Evolutionary conservation across 2,329 filamentous ascomycete genomes (phyloP).

Genomic region (Neoscytalidium dimidiatum): DNA sequence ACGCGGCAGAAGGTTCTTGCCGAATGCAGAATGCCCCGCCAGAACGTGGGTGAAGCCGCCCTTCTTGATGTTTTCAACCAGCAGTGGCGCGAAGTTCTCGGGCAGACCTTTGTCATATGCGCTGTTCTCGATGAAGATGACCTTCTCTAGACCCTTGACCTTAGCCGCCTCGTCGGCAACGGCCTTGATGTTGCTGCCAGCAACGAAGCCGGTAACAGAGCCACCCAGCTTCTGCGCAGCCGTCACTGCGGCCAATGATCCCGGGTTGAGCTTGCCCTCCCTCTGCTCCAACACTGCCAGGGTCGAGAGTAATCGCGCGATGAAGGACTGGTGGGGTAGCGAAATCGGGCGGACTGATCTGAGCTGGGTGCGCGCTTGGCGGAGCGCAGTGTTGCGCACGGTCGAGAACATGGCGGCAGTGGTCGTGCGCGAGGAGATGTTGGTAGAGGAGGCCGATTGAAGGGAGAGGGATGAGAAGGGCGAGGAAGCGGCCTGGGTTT

Average conservation of each 20-base stretch:
- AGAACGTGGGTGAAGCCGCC: constrained; percentile 91
- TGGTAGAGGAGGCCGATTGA: neutral
- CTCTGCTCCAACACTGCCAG: constrained; percentile 91
- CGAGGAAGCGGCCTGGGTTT: neutral
- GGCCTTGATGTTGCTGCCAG: constrained; percentile 73
- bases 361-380: constrained; percentile 48
- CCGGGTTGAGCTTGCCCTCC: constrained; percentile 80
- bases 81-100: constrained; percentile 89
- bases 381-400: constrained; percentile 37
- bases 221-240: constrained; percentile 87
- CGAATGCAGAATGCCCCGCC: constrained; percentile 89
- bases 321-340: constrained; percentile 53
- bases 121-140: constrained; percentile 82
- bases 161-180: constrained; percentile 85
- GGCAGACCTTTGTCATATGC: constrained; percentile 94
- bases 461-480: neutral
- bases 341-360: constrained; percentile 34
- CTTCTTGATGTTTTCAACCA: constrained; percentile 96
- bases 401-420: constrained; percentile 36
- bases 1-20: constrained; percentile 90
- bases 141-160: constrained; percentile 86
- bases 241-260: constrained; percentile 81
- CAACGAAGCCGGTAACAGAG: constrained; percentile 81
- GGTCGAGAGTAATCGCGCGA: constrained; percentile 76
- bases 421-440: constrained; percentile 4